phyloP scores from a whole-genome alignment of 192 early-diverging fungal species.

The Jimgerdemannia lactiflua region DNA sequence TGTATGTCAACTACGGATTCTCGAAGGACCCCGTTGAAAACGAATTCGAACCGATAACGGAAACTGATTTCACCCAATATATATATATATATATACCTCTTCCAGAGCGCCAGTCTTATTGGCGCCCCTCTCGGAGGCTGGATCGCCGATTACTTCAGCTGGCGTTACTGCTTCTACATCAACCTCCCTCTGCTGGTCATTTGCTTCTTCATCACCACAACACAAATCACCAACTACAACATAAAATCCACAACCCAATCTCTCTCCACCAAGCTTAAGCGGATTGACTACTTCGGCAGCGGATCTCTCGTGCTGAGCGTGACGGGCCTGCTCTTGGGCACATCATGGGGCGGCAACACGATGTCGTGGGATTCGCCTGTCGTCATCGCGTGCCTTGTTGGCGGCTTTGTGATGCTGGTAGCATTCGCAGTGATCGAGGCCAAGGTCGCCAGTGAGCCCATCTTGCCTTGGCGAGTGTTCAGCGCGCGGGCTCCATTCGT shows the following conservation, averaged over 20 bases:
- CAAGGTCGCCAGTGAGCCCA: slow-evolving; percentile 56
- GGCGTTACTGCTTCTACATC: slow-evolving; percentile 76
- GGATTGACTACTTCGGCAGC: slow-evolving; percentile 51
- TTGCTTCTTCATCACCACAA: slow-evolving; percentile 37
- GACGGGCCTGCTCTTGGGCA: slow-evolving; percentile 42
- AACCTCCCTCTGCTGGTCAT: slow-evolving; percentile 68
- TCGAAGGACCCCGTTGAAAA: background rate
- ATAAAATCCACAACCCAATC: slow-evolving; percentile 32
- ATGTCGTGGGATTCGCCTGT: slow-evolving; percentile 45
- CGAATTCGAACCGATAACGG: background rate
- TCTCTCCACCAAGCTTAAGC: slow-evolving; percentile 33
- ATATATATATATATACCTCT: background rate
- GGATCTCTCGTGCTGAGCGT: slow-evolving; percentile 36
- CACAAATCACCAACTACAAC: slow-evolving; percentile 39
- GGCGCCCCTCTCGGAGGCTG: slow-evolving; percentile 68
- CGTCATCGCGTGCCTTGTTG: slow-evolving; percentile 41
- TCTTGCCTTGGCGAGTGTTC: slow-evolving; percentile 61
- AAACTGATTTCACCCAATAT: background rate
- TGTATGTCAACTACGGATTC: background rate
- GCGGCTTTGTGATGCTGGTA: slow-evolving; percentile 21
- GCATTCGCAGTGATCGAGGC: slow-evolving; percentile 54
- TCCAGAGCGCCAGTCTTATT: slow-evolving; percentile 49
- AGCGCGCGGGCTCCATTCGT: slow-evolving; percentile 39
- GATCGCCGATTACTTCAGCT: slow-evolving; percentile 51
- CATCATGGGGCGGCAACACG: slow-evolving; percentile 53